Base-by-base conservation (phyloP, 768 basidiomycete genomes). In the Ramaria rubella region DNA sequence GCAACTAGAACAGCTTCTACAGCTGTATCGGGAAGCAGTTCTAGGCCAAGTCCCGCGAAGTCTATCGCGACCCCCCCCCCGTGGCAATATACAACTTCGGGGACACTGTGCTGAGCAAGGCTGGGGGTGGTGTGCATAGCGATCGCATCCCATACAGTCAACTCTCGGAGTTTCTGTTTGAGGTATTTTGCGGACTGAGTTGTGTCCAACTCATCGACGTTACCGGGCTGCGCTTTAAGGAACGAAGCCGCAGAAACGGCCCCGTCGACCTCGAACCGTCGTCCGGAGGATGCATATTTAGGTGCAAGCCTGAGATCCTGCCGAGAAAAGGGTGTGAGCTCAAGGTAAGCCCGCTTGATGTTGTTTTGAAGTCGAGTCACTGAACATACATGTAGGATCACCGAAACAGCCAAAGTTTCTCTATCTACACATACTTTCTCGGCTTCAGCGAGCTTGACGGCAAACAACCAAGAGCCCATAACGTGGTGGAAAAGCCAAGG, bases 191-290 rank as follows among this genome's bases (percentile, higher is more conserved):
- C 9, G 6, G 26, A 17, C 3, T 54, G 11, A 14, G 31, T 17
- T 34, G 49, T 24, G n/a, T n/a, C n/a, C n/a, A n/a, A n/a, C n/a
- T n/a, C n/a, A n/a, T n/a, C n/a, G n/a, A n/a, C n/a, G n/a, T n/a
- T n/a, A n/a, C n/a, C n/a, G n/a, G n/a, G n/a, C 21, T 57, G 29
- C 5, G n/a, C 27, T 17, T 34, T 21, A 5, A 59, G 23, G 33
- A 57, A 59, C 7, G 21, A 42, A 9, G 43, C 38, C 5, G 58
- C 58, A 12, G 55, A 42, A n/a, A 40, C 50, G 3, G 58, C 58
- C 44, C 58, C 58, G 55, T 59, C 63, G 42, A 75, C 67, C 62
- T 75, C 73, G 62, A 77, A 72, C 1, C 69, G 58, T 15, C 52
- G 52, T 23, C 42, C 23, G 9, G 44, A 9, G 12, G 44, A 11